Evolutionary conservation across 139 green algal genomes (phyloP).

Genomic region (Coelastrella sp.): DNA sequence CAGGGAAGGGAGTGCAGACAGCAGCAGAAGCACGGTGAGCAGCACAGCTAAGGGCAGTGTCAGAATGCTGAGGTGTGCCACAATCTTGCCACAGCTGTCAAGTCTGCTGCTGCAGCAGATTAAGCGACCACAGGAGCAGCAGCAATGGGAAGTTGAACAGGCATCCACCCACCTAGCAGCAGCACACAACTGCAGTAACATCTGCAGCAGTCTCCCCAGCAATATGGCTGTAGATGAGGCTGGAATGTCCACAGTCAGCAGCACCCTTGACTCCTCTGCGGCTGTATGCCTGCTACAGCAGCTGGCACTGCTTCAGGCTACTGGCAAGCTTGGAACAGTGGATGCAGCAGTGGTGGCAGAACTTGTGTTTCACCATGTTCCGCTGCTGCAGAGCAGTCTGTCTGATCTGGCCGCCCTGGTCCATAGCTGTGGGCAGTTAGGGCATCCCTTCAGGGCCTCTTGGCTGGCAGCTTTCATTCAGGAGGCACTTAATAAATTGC

Average conservation of each 20-base stretch:
- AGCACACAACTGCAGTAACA: not conserved
- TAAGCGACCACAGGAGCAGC: not conserved
- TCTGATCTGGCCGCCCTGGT: not conserved
- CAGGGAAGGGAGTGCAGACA: not conserved
- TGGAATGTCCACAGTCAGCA: not conserved
- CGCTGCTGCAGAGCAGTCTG: not conserved
- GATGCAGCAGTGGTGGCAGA: not conserved
- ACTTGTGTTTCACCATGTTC: not conserved
- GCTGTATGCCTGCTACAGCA: not conserved
- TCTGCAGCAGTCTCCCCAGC: conserved; percentile 16
- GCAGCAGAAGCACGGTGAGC: not conserved
- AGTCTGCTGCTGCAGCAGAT: conserved; percentile 28
- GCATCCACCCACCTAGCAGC: not conserved
- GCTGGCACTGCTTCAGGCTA: not conserved
- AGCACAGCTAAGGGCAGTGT: conserved; percentile 3
- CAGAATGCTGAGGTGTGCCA: not conserved
- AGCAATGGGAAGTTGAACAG: not conserved
- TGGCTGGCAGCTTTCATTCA: conserved; percentile 1
- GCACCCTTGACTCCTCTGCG: not conserved
- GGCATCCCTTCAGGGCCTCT: conserved; percentile 1
- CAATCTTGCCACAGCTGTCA: conserved; percentile 4
- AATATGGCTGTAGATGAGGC: not conserved
- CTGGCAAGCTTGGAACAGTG: not conserved
- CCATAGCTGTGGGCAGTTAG: not conserved
- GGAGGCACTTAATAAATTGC: not conserved